Conservation (phyloP, 169 alveolate species). For the Cryptosporidium sp. region DNA sequence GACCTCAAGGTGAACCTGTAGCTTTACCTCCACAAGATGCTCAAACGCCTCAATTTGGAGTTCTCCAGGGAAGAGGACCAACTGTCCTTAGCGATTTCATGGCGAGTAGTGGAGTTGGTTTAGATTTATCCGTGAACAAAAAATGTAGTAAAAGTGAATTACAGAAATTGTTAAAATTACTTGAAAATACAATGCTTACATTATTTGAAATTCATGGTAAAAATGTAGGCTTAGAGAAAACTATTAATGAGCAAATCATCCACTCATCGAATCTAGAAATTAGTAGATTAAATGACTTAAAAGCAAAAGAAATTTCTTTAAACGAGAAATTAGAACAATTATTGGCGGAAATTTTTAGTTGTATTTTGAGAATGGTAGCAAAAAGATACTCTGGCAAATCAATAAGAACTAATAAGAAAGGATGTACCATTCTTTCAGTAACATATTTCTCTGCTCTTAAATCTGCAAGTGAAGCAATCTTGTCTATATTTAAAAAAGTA, state of each 20-base stretch:
- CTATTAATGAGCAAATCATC: background rate
- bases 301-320: too few species aligned
- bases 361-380: background rate
- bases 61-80: background rate
- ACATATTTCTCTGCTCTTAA: background rate
- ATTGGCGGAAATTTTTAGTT: background rate
- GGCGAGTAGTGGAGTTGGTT: background rate
- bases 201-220: background rate
- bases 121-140: background rate
- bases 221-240: background rate
- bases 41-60: background rate
- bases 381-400: background rate
- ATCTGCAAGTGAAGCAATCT: background rate
- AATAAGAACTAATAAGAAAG: background rate
- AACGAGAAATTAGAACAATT: background rate
- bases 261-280: background rate
- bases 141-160: background rate
- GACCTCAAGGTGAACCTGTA: too few species aligned
- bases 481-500: background rate
- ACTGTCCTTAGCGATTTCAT: background rate
- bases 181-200: background rate
- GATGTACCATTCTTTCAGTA: background rate
- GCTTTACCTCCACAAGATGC: background rate
- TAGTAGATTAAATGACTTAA: too few species aligned
- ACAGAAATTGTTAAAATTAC: background rate